These are phyloP conservation scores for Trichoderma erinaceum DNA, from an alignment of 495 filamentous ascomycete species.

Conservation along the genomic window DNA sequence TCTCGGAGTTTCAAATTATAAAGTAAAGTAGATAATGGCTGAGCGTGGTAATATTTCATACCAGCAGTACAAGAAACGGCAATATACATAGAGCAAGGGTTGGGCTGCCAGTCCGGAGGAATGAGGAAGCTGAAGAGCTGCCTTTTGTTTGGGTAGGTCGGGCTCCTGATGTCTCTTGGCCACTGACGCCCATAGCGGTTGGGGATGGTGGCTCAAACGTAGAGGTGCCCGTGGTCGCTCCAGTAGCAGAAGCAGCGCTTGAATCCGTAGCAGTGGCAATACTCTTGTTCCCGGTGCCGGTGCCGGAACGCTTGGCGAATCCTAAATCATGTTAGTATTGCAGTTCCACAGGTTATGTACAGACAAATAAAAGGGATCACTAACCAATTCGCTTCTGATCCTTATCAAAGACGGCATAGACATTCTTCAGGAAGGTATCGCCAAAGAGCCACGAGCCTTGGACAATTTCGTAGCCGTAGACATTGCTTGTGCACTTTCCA, in stretches of 20 bases:
- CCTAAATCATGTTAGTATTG: slow-evolving; percentile 25
- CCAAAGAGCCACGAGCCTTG: slow-evolving; percentile 64
- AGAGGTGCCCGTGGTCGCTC: slow-evolving; percentile 21
- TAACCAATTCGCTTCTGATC: slow-evolving; percentile 51
- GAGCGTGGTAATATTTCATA: slow-evolving; percentile 13
- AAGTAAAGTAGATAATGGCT: neutral
- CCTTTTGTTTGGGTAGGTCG: neutral
- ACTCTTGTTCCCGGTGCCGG: slow-evolving; percentile 19
- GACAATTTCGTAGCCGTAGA: slow-evolving; percentile 47
- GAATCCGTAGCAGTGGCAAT: slow-evolving; percentile 15
- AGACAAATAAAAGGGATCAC: slow-evolving; percentile 16
- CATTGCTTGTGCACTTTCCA: slow-evolving; percentile 57
- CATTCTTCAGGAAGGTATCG: slow-evolving; percentile 82
- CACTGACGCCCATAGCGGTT: slow-evolving; percentile 14
- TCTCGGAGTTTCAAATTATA: neutral
- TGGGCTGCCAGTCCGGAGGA: neutral
- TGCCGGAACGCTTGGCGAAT: slow-evolving; percentile 26
- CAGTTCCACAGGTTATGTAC: neutral
- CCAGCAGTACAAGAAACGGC: slow-evolving; percentile 2
- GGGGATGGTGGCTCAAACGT: slow-evolving; percentile 5
- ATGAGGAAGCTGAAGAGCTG: neutral
- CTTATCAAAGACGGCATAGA: slow-evolving; percentile 79
- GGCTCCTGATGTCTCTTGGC: slow-evolving; percentile 18
- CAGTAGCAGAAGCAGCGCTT: slow-evolving; percentile 19
- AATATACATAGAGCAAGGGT: neutral